Evolutionary conservation across 768 basidiomycete genomes (phyloP), one percentile per base, ranked within the genome.

Genomic region (Lyophyllum atratum): DNA sequence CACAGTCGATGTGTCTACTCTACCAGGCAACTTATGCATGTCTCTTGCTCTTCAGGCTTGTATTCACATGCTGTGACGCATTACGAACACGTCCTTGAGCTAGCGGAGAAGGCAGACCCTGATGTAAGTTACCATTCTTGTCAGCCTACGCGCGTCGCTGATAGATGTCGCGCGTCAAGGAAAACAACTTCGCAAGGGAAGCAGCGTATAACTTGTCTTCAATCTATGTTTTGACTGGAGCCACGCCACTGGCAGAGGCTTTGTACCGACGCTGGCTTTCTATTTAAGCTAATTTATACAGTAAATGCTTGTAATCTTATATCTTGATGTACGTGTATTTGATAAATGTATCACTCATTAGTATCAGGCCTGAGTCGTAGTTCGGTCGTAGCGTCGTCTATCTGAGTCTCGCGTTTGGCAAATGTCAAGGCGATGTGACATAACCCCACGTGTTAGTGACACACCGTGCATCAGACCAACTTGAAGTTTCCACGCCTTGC

Each of bases 171-270:
- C 19, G 22, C 8, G n/a, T 60, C 26, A 49, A 72, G 68, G 69
- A 89, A 76, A 77, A 81, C 49, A 62, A 70, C 3, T 74, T 93
- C 37, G 84, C 86, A 1, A 78, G 79, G 51, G 93, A 95, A 66
- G 85, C 94, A 8, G 93, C 93, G 0, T 93, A 94, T 72, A 97
- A 97, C 64, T 77, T 98, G 24, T 87, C 90, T 17, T 73, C 92
- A 44, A 88, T 96, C 26, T 95, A 87, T 71, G 84, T 89, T 7
- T 82, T 83, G 51, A 93, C 90, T 2, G 93, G 92, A 2, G 89
- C 90, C 1, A 78, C 80, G 1, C 80, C 85, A 0, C 68, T 93
- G 25, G 93, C 91, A 3, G 81, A 90, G 60, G 76, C 76, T 1
- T 73, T 93, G 49, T 90, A 90, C 64, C 79, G 85, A 39, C 83